A percentile compares a stretch with the other conserved stretches of the same genome.
Conservation (phyloP, 108 stramenopile genomes). For the Cyclostephanos invisitatus region DNA sequence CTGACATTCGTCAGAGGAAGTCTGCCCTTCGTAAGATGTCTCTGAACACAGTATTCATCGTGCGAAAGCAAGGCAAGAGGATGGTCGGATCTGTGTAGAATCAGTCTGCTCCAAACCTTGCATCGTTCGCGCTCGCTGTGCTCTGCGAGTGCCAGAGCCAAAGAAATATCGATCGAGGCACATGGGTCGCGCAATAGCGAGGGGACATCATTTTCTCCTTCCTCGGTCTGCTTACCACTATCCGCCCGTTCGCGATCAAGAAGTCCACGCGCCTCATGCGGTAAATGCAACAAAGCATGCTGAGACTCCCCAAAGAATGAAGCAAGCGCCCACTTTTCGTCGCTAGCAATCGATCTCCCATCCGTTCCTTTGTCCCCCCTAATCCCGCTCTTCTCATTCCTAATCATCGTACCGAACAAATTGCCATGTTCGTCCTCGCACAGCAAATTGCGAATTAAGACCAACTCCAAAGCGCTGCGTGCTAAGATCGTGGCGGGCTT, state of each 20-base stretch:
- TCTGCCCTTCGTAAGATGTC: slow-evolving; percentile 4
- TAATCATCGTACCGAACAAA: slow-evolving; percentile 37
- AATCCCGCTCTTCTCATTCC: background rate
- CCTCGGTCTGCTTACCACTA: background rate
- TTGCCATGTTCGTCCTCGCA: slow-evolving; percentile 49
- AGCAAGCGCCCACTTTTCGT: slow-evolving; percentile 32
- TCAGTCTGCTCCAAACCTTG: slow-evolving; percentile 48
- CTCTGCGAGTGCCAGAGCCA: slow-evolving; percentile 57
- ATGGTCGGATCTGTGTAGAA: slow-evolving; percentile 49
- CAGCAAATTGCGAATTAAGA: slow-evolving; percentile 44
- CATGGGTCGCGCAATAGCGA: background rate
- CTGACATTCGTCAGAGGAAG: background rate
- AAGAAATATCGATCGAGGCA: slow-evolving; percentile 20
- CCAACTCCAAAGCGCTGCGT: slow-evolving; percentile 67
- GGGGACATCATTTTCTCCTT: slow-evolving; percentile 3
- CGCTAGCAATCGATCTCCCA: background rate
- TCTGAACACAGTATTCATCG: slow-evolving; percentile 31
- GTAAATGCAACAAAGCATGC: slow-evolving; percentile 12
- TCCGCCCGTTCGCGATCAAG: background rate
- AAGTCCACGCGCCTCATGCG: slow-evolving; percentile 17
- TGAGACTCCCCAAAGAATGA: slow-evolving; percentile 39
- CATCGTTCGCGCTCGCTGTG: slow-evolving; percentile 60
- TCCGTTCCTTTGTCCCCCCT: background rate
- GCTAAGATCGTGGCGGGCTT: slow-evolving; percentile 61
- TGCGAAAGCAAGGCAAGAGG: slow-evolving; percentile 40